Percentiles rank a stretch among this genome's conserved stretches.
Conservation (phyloP, 768 basidiomycete genomes). For the Dentipellis sp. region DNA sequence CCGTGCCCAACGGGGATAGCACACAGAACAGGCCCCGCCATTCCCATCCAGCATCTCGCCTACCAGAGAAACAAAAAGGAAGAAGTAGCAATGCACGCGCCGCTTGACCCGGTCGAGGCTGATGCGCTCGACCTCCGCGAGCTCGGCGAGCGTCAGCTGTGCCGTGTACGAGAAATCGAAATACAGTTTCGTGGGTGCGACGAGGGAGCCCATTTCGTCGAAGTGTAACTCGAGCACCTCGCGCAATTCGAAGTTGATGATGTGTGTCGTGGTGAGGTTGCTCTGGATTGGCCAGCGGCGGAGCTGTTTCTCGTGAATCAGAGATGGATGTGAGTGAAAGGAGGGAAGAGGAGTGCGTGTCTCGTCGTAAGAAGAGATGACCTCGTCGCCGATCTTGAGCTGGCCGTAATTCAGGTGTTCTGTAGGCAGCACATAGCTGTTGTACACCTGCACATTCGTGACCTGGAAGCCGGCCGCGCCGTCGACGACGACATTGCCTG, state of each 20-base stretch:
- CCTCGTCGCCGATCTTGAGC: slow-evolving; percentile 67
- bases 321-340: slow-evolving; percentile 19
- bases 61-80: too few relatives aligned
- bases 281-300: slow-evolving; percentile 94
- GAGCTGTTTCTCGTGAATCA: slow-evolving; percentile 23
- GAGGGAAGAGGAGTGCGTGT: slow-evolving; percentile 32
- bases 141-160: slow-evolving; percentile 66
- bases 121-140: slow-evolving; percentile 75
- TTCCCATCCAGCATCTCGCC: too few relatives aligned
- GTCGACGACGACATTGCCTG: slow-evolving; percentile 89
- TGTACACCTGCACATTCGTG: slow-evolving; percentile 86
- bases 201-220: slow-evolving; percentile 96
- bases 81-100: too few relatives aligned
- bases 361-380: slow-evolving; percentile 91
- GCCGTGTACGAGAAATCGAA: slow-evolving; percentile 99
- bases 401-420: slow-evolving; percentile 86
- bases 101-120: slow-evolving; percentile 84
- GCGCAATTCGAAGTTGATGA: slow-evolving; percentile 88
- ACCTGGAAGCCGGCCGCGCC: slow-evolving; percentile 90
- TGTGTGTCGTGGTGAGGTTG: slow-evolving; percentile 98
- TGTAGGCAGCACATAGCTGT: slow-evolving; percentile 91
- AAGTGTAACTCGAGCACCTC: slow-evolving; percentile 96
- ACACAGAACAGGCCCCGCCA: too few relatives aligned
- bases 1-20: too few relatives aligned
- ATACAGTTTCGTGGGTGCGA: slow-evolving; percentile 89